Base-by-base conservation (phyloP, 305 asterid species). In the Striga hermonthica region DNA sequence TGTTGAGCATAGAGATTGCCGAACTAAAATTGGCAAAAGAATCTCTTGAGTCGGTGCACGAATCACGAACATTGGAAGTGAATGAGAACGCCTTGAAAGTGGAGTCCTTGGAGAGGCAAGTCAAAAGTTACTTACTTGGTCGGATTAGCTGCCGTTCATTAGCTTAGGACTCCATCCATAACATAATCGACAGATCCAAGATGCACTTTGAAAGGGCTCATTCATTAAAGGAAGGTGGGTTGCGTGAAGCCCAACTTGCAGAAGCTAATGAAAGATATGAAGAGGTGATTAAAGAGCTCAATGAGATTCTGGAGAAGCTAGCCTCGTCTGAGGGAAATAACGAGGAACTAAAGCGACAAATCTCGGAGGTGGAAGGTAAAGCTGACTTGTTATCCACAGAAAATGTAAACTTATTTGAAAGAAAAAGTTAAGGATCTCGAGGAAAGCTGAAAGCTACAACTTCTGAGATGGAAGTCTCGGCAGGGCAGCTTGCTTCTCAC, bases 81-180 rank as follows among this genome's bases (percentile, higher is more conserved):
- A 95, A 87, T 58, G 62, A 76, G 34, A 84, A 89, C 71, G 74
- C 87, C 66, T 90, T 84, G 66, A 89, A 83, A 77, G 70, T 81
- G 64, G 70, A 65, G 40, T 73, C 72, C 65, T 84, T 92, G 40
- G 97, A 92, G 76, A 83, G 73, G 75, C 83, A 84, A 71, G 82
- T 87, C 50, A 77, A 72, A 72, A 69, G 62, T 66, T 86, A 87
- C n/a, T n/a, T n/a, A n/a, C n/a, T n/a, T n/a, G n/a, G n/a, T n/a
- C n/a, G n/a, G n/a, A n/a, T n/a, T n/a, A n/a, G n/a, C n/a, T n/a
- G n/a, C n/a, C n/a, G n/a, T n/a, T n/a, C n/a, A n/a, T n/a, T n/a
- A n/a, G n/a, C n/a, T n/a, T n/a, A n/a, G n/a, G n/a, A n/a, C n/a
- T n/a, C n/a, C n/a, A n/a, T n/a, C n/a, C n/a, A n/a, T n/a, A n/a